Base-by-base conservation (phyloP, 2,329 filamentous ascomycete species). In the Aspergillus thermomutatus region DNA sequence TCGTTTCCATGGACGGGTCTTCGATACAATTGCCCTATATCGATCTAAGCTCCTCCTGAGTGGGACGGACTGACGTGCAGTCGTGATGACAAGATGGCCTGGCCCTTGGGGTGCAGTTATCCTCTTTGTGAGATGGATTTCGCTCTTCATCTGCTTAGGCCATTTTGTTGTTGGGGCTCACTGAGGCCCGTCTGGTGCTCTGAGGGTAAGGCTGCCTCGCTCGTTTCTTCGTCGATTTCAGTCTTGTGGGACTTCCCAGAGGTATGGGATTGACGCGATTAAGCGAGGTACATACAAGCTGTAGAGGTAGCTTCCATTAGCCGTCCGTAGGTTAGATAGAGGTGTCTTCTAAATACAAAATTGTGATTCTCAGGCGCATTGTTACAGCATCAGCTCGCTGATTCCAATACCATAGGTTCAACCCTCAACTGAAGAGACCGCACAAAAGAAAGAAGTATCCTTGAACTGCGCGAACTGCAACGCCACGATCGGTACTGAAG, bases 11-110 rank as follows among this genome's bases (percentile, higher is more conserved):
- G 80, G 77, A 72, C 73, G 72, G 72, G 77, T 73, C 78, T 80
- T 77, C 80, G 82, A 85, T 85, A 85, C 82, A 80, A 79, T 70
- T 81, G 77, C 80, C 82, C 81, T 67, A 85, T 61, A 85, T 69
- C 56, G 66, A 80, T 31, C 41, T 17, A 26, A 21, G 50, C 34
- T 49, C 25, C 31, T 23, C 27, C 27, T 48, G 27, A 50, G 49
- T 25, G 51, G 52, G 54, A 37, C 34, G 43, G 34, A 34, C 11
- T 17, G 28, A 31, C 4, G 49, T 37, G 17, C n/a, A 50, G 41
- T 50, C 52, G 48, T 26, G 50, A 41, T 53, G 43, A 50, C 28
- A 48, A 54, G 49, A 27, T 28, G 48, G 48, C 40, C 26, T 7
- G 28, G 43, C 23, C 9, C 3, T 14, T 46, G 43, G 10, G 43